These are phyloP conservation scores for Exserohilum rostratum DNA, from an alignment of 2,329 filamentous ascomycete species.

Conservation along the genomic window DNA sequence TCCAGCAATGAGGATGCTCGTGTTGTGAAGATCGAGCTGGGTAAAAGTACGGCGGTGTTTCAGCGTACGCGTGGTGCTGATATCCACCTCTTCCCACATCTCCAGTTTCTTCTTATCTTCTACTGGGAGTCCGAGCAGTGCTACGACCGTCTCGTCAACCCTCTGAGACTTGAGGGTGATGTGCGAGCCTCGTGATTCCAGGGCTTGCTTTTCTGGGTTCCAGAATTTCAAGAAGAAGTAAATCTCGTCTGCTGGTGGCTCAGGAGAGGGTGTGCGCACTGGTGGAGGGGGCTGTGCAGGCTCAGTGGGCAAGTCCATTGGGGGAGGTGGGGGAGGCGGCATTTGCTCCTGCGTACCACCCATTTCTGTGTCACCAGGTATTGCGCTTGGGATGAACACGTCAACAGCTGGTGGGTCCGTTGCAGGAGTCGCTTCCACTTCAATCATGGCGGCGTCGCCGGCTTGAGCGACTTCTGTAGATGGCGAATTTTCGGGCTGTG, in stretches of 20 bases:
- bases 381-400: slow-evolving; percentile 23
- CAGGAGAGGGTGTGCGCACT: slow-evolving; percentile 26
- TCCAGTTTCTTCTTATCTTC: slow-evolving; percentile 53
- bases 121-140: slow-evolving; percentile 34
- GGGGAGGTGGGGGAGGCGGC: slow-evolving; percentile 33
- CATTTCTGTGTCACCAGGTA: slow-evolving; percentile 44
- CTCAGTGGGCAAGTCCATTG: slow-evolving; percentile 21
- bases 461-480: slow-evolving; percentile 5
- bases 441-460: slow-evolving; percentile 34
- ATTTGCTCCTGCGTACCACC: slow-evolving; percentile 41
- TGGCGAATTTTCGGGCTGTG: slow-evolving; percentile 7
- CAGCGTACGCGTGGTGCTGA: slow-evolving; percentile 33
- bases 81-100: slow-evolving; percentile 57
- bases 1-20: slow-evolving; percentile 42
- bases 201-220: slow-evolving; percentile 42
- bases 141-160: slow-evolving; percentile 42
- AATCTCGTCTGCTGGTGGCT: slow-evolving; percentile 41
- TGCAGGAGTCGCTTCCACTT: slow-evolving; percentile 20
- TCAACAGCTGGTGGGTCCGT: slow-evolving; percentile 30
- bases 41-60: slow-evolving; percentile 43
- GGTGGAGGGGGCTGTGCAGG: slow-evolving; percentile 28
- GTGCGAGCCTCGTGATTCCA: slow-evolving; percentile 43
- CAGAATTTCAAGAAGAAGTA: slow-evolving; percentile 52
- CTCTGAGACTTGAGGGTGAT: slow-evolving; percentile 39
- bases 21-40: slow-evolving; percentile 40